phyloP scores from a whole-genome alignment of 2,329 filamentous ascomycete species.

The Myriosclerotinia curreyana region DNA sequence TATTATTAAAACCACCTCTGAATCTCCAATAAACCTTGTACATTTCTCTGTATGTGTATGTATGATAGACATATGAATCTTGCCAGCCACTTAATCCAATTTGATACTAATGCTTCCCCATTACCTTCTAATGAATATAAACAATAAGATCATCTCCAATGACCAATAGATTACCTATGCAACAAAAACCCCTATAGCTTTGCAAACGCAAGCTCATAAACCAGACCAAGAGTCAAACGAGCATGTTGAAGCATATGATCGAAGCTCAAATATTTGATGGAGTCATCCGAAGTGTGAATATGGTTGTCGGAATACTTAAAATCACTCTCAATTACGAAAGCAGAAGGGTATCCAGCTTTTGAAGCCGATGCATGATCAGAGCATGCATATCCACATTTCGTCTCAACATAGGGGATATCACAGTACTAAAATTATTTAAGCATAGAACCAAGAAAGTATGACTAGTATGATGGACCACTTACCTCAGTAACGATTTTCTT shows the following conservation, averaged over 20 bases:
- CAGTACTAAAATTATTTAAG: slow-evolving; percentile 62
- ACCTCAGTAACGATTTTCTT: slow-evolving; percentile 76
- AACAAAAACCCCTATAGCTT: slow-evolving; percentile 41
- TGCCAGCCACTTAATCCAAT: slow-evolving; percentile 2
- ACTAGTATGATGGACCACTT: slow-evolving; percentile 30
- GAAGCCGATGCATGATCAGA: slow-evolving; percentile 71
- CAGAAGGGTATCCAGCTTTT: slow-evolving; percentile 71
- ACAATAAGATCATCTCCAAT: neutral
- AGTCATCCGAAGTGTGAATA: slow-evolving; percentile 69
- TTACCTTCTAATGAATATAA: neutral
- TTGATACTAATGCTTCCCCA: neutral
- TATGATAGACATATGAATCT: neutral
- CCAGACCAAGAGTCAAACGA: slow-evolving; percentile 76
- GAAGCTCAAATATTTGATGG: slow-evolving; percentile 71
- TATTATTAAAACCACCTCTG: neutral
- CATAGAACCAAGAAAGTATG: neutral
- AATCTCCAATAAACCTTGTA: neutral
- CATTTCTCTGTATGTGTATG: neutral
- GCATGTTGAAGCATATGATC: slow-evolving; percentile 92
- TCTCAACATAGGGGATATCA: slow-evolving; percentile 80
- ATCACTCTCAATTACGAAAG: slow-evolving; percentile 72
- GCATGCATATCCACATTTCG: slow-evolving; percentile 85
- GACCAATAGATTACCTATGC: neutral
- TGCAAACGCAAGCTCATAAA: slow-evolving; percentile 79
- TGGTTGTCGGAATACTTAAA: slow-evolving; percentile 65